Percentiles rank a stretch among this genome's conserved stretches.
These are phyloP conservation scores for Yamadazyma ubonensis DNA, from an alignment of 805 yeast genomes.

Conservation along the genomic window DNA sequence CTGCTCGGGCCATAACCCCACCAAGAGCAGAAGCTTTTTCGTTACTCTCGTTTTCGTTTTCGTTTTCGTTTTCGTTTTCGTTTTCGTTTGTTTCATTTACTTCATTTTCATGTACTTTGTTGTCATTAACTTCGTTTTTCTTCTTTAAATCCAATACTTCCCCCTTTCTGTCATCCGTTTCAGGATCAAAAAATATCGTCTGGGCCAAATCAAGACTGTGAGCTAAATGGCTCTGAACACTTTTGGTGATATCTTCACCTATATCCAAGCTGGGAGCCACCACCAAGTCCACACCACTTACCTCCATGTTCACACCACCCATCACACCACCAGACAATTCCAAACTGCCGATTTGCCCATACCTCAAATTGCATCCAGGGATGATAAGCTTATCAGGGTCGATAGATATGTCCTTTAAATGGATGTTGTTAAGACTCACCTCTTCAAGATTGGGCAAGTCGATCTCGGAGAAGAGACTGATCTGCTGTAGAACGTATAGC, in stretches of 20 bases:
- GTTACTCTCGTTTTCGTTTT: too few species aligned
- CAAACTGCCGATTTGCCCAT: conserved; percentile 57
- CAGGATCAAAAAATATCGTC: conserved; percentile 41
- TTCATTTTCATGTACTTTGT: conserved; percentile 26
- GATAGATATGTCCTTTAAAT: conserved; percentile 58
- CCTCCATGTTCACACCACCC: conserved; percentile 67
- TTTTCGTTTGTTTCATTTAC: conserved; percentile 11
- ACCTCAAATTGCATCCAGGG: conserved; percentile 62
- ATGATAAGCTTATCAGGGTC: conserved; percentile 68
- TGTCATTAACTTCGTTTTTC: conserved; percentile 7
- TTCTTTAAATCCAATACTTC: conserved; percentile 17
- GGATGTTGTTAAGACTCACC: conserved; percentile 62
- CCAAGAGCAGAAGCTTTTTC: conserved; percentile 36
- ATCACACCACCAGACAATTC: conserved; percentile 58
- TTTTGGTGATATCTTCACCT: conserved; percentile 21
- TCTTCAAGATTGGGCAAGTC: conserved; percentile 76
- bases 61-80: conserved; percentile 6
- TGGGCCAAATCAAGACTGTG: conserved; percentile 74
- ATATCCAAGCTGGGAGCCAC: conserved; percentile 36
- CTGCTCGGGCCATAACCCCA: conserved; percentile 59
- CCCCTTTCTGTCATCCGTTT: conserved; percentile 28
- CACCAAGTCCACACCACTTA: conserved; percentile 50
- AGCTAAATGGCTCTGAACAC: conserved; percentile 53
- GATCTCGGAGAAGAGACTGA: conserved; percentile 76
- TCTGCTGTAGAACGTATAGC: conserved; percentile 75